phyloP scores from a whole-genome alignment of 495 filamentous ascomycete genomes.

The Tuber borchii region DNA sequence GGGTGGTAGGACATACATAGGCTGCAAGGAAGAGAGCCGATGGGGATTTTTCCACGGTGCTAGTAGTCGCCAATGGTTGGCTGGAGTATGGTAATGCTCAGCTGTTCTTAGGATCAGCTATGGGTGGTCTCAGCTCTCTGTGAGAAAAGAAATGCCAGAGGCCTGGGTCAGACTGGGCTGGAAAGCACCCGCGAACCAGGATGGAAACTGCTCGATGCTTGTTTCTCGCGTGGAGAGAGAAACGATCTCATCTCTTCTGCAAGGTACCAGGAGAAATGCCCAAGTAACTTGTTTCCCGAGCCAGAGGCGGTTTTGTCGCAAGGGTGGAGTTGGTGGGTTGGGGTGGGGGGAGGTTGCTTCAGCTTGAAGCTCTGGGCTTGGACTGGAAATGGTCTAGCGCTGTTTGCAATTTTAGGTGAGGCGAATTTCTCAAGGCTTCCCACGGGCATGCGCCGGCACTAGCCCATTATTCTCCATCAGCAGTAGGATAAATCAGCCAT shows the following conservation, averaged over 20 bases:
- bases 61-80: not conserved
- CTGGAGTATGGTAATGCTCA: not conserved
- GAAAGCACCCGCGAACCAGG: constrained; percentile 28
- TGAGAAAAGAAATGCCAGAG: not conserved
- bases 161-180: constrained; percentile 11
- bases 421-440: constrained; percentile 17
- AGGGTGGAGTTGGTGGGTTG: constrained; percentile 14
- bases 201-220: constrained; percentile 24
- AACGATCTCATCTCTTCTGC: constrained; percentile 21
- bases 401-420: constrained; percentile 32
- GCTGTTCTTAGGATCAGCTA: constrained; percentile 6
- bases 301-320: not conserved
- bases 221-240: constrained; percentile 14
- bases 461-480: not conserved
- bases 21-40: not conserved
- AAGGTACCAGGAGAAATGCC: constrained; percentile 15
- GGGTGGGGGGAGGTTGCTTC: constrained; percentile 1
- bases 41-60: not conserved
- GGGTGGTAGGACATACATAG: constrained; percentile 13
- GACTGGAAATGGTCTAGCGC: not conserved
- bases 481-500: not conserved
- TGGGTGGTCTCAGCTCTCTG: not conserved
- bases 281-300: not conserved
- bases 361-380: constrained; percentile 6
- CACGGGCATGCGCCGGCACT: not conserved